Conservation (phyloP, 2,329 filamentous ascomycete species). For the Ophiocordyceps camponoti-saundersi region DNA sequence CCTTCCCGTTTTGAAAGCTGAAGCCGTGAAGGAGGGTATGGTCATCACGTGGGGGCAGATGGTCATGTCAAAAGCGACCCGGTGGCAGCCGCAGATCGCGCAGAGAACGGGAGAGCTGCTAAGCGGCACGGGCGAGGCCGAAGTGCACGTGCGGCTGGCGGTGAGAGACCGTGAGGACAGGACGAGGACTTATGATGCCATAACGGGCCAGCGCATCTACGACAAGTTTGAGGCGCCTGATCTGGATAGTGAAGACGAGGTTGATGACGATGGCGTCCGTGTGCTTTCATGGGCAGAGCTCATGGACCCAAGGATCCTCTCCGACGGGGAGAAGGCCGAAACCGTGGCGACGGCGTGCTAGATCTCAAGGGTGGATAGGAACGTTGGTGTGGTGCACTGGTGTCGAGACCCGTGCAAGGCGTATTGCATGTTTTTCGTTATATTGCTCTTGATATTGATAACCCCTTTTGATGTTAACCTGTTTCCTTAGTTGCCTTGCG, state of each 20-base stretch:
- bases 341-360: not conserved
- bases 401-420: too few relatives aligned
- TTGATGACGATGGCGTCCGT: conserved; percentile 44
- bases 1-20: conserved; percentile 31
- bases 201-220: conserved; percentile 57
- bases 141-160: conserved; percentile 48
- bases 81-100: conserved; percentile 48
- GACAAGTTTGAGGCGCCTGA: conserved; percentile 62
- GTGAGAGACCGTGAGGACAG: conserved; percentile 45
- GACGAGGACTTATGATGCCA: conserved; percentile 43
- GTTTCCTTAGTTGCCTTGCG: too few relatives aligned
- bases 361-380: too few relatives aligned
- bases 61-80: conserved; percentile 40
- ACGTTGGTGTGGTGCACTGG: not conserved
- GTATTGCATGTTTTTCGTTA: too few relatives aligned
- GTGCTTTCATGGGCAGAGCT: conserved; percentile 44
- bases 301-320: conserved; percentile 48
- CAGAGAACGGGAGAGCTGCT: conserved; percentile 50
- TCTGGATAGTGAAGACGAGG: conserved; percentile 43
- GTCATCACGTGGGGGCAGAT: conserved; percentile 53
- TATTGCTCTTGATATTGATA: too few relatives aligned
- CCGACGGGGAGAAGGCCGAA: not conserved
- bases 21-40: conserved; percentile 37
- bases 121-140: conserved; percentile 30
- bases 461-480: too few relatives aligned